These are phyloP conservation scores for Tolypocladium pustulatum DNA, from an alignment of 2,329 filamentous ascomycete genomes.

Conservation along the genomic window DNA sequence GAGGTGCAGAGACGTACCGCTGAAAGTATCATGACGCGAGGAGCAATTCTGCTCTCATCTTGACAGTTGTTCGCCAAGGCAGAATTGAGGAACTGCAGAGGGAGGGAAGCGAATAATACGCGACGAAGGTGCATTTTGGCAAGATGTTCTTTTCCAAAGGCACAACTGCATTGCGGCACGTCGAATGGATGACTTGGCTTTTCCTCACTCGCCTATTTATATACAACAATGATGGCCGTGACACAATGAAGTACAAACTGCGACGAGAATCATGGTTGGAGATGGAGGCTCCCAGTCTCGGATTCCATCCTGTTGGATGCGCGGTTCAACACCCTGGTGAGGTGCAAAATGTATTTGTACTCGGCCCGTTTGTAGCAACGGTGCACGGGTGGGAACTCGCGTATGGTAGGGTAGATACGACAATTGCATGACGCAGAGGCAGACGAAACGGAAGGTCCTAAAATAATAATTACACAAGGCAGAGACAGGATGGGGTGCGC, in stretches of 20 bases:
- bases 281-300: neutral
- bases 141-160: too few species aligned
- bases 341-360: neutral
- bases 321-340: neutral
- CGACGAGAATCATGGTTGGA: neutral
- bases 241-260: neutral
- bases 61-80: neutral
- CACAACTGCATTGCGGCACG: too few species aligned
- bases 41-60: slow-evolving; percentile 24
- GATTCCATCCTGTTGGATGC: neutral
- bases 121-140: neutral
- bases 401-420: neutral
- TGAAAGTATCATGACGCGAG: slow-evolving; percentile 39
- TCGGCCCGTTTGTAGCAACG: neutral
- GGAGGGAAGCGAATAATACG: neutral
- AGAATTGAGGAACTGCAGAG: neutral
- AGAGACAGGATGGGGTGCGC: neutral
- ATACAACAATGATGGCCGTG: too few species aligned
- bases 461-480: neutral
- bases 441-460: neutral
- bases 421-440: too few species aligned
- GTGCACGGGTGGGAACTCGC: neutral
- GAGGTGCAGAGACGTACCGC: neutral
- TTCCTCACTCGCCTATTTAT: neutral
- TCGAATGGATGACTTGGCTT: too few species aligned